phyloP scores from a whole-genome alignment of 768 basidiomycete species.

The Cystobasidium ongulense region DNA sequence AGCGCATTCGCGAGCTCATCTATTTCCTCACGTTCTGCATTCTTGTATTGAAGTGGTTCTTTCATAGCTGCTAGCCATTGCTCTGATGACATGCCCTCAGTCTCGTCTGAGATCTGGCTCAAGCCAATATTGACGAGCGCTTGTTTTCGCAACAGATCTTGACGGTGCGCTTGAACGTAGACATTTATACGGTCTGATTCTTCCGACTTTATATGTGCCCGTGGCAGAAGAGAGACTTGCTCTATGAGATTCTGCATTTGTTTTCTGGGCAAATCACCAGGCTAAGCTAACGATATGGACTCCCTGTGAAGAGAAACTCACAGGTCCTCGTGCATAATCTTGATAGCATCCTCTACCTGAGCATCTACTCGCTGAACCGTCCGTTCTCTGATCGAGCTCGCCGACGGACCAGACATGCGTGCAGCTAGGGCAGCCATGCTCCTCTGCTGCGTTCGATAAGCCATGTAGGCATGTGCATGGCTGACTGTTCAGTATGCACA shows the following conservation, averaged over 20 bases:
- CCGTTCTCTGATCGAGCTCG: slow-evolving; percentile 3
- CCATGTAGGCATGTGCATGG: slow-evolving; percentile 16
- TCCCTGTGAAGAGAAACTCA: background rate
- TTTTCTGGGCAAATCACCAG: too few species aligned
- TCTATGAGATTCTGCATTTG: background rate
- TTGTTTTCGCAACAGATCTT: slow-evolving; percentile 23
- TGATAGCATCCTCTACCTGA: background rate
- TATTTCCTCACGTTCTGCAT: slow-evolving; percentile 2
- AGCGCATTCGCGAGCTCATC: slow-evolving; percentile 10
- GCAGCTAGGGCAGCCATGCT: background rate
- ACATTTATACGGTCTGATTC: slow-evolving; percentile 6
- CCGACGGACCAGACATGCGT: background rate
- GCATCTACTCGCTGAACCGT: background rate
- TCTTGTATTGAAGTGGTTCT: background rate
- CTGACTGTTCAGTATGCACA: background rate
- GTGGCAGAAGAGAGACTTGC: background rate
- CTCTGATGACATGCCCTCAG: background rate
- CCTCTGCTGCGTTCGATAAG: slow-evolving; percentile 6
- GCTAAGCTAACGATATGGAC: too few species aligned
- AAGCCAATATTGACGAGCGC: slow-evolving; percentile 25
- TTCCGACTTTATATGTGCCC: background rate
- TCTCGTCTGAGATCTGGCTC: background rate
- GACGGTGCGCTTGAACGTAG: background rate
- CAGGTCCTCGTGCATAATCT: slow-evolving; percentile 23
- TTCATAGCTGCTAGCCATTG: slow-evolving; percentile 19